phyloP scores from a whole-genome alignment of 2,329 filamentous ascomycete genomes.

The Dendrostoma leiphaemia region DNA sequence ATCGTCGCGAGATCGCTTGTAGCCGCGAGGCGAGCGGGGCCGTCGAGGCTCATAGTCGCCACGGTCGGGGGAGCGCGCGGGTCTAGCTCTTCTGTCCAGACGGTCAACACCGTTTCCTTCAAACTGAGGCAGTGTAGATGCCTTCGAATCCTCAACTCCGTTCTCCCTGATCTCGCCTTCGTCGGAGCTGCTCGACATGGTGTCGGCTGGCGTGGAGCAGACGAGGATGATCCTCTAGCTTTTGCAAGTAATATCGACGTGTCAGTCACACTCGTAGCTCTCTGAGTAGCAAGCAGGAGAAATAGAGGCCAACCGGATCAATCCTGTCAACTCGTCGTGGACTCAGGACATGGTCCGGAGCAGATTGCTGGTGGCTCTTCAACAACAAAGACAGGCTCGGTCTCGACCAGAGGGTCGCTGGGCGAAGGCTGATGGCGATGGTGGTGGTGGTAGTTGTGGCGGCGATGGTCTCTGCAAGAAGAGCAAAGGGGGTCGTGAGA shows the following conservation, averaged over 20 bases:
- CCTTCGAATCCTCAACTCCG: slow-evolving; percentile 66
- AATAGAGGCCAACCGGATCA: slow-evolving; percentile 29
- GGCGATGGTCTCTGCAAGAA: neutral
- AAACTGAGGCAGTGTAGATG: slow-evolving; percentile 78
- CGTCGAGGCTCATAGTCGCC: slow-evolving; percentile 44
- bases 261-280: slow-evolving; percentile 21
- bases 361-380: neutral
- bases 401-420: neutral
- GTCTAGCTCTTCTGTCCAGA: slow-evolving; percentile 73
- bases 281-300: slow-evolving; percentile 18
- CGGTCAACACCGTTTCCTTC: slow-evolving; percentile 88
- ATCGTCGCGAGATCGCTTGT: slow-evolving; percentile 66
- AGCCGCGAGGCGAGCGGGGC: slow-evolving; percentile 61
- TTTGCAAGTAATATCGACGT: slow-evolving; percentile 6
- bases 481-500: neutral
- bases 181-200: slow-evolving; percentile 62
- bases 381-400: neutral
- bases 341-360: slow-evolving; percentile 23
- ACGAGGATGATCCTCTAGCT: slow-evolving; percentile 18
- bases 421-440: neutral
- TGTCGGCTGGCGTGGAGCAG: slow-evolving; percentile 7
- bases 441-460: neutral
- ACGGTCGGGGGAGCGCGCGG: slow-evolving; percentile 55
- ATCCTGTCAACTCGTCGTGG: slow-evolving; percentile 25
- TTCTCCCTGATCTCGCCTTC: slow-evolving; percentile 85